Evolutionary conservation across 2,329 filamentous ascomycete genomes (phyloP), one percentile per base, ranked within the genome.

Genomic region (Chaetomium sp.): DNA sequence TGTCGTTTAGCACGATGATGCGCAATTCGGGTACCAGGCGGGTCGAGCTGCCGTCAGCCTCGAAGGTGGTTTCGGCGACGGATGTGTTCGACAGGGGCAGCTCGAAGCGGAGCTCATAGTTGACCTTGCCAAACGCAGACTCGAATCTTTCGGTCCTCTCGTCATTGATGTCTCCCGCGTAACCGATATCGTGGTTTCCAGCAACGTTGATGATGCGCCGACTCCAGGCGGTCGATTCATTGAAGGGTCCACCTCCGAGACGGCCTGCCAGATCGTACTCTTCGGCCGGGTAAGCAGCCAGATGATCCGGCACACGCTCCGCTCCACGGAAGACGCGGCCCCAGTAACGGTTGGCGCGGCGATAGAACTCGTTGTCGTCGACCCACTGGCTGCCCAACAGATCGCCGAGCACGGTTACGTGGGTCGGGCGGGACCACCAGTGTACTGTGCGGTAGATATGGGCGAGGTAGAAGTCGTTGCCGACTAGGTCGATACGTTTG

Each of bases 361-460:
- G 81, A 66, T 86, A 83, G 74, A 99, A 99, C 77, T 99, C 95
- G 33, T 83, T 85, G 74, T 97, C 88, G 58, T 85, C 85, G 67
- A 99, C 90, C 95, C 95, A 99, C 76, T 99, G 95, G 72, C 93
- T 97, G 10, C 95, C 95, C 10, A 99, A 80, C 65, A 99, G 80
- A 75, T 99, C 95, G 3, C 95, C 95, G 4, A 99, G 82, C 0
- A 98, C 93, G 0, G 90, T 88, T 23, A 95, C 87, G 75, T 99
- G 95, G 0, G 92, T 96, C 9, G 95, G 95, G 19, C 82, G 79
- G 0, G 90, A 86, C 89, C 91, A 96, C 92, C 93, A 96, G 70
- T 86, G 84, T 57, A 97, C 78, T 0, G 88, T 90, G 19, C 92
- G 86, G 77, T 96, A 97, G 65, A 97, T 93, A 76, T 99, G 95